phyloP scores from a whole-genome alignment of 164 flowering plant genomes.

The Nymphaea colorata region DNA sequence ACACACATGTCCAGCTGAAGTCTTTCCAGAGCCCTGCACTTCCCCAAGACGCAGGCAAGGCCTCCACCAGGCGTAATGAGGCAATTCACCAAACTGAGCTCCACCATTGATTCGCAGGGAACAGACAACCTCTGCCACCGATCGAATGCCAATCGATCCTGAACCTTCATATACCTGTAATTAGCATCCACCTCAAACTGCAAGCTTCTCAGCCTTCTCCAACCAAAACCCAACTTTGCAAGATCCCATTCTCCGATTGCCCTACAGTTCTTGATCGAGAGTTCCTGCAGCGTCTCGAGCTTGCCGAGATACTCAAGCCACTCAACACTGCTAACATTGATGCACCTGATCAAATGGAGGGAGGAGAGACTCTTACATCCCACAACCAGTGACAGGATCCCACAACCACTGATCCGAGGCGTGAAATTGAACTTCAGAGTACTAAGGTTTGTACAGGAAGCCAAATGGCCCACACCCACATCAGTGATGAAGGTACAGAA shows the following conservation, averaged over 20 bases:
- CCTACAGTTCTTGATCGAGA: conserved; percentile 60
- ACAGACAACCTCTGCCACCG: conserved; percentile 52
- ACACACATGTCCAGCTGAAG: conserved; percentile 76
- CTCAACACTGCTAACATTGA: conserved; percentile 57
- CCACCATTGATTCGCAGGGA: conserved; percentile 60
- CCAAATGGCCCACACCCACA: conserved; percentile 45
- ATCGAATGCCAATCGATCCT: conserved; percentile 50
- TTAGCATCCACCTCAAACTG: conserved; percentile 72
- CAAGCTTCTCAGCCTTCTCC: conserved; percentile 50
- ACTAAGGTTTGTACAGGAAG: conserved; percentile 56
- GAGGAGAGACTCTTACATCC: conserved; percentile 53
- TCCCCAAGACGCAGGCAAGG: conserved; percentile 55
- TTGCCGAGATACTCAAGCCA: conserved; percentile 79
- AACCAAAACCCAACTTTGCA: conserved; percentile 49
- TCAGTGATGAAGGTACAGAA: conserved; percentile 73
- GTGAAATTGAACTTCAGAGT: conserved; percentile 55
- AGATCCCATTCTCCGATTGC: conserved; percentile 82
- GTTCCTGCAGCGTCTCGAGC: conserved; percentile 51
- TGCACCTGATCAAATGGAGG: conserved; percentile 66
- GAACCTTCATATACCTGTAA: conserved; percentile 63
- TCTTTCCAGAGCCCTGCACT: conserved; percentile 59
- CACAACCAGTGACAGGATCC: conserved; percentile 53
- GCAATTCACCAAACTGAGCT: conserved; percentile 66
- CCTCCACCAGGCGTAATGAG: conserved; percentile 68
- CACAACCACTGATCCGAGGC: conserved; percentile 63